Evolutionary conservation across 768 basidiomycete species (phyloP).

Genomic region (Rhizopogon roseolus): DNA sequence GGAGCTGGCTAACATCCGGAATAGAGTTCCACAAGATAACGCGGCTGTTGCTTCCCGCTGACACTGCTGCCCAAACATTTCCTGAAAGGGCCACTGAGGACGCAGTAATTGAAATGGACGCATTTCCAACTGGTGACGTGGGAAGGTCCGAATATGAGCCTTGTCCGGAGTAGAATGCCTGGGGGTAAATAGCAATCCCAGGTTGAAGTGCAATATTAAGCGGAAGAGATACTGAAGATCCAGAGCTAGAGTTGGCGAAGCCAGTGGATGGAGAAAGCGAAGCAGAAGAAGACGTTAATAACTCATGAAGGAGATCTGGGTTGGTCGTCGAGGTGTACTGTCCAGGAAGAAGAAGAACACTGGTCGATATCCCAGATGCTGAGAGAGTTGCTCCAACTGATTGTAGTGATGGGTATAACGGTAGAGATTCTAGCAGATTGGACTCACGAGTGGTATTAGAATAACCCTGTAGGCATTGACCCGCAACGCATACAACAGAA

Average conservation of each 20-base stretch:
- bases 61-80: conserved; percentile 65
- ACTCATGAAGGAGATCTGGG: conserved; percentile 65
- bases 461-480: conserved; percentile 80
- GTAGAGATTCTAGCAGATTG: conserved; percentile 6
- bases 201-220: conserved; percentile 61
- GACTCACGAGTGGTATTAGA: conserved; percentile 67
- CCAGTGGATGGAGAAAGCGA: conserved; percentile 56
- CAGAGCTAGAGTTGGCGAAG: conserved; percentile 52
- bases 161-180: conserved; percentile 61
- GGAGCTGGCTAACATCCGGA: conserved; percentile 69
- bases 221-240: conserved; percentile 50
- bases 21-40: conserved; percentile 77
- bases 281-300: conserved; percentile 62
- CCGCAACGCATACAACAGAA: conserved; percentile 76
- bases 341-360: conserved; percentile 67
- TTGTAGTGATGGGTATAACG: conserved; percentile 7
- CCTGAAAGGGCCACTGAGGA: conserved; percentile 65
- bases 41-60: conserved; percentile 48
- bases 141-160: conserved; percentile 57
- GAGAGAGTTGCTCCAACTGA: conserved; percentile 70
- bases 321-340: conserved; percentile 69
- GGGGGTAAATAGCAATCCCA: conserved; percentile 63
- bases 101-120: conserved; percentile 46
- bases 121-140: conserved; percentile 39
- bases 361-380: conserved; percentile 45